Conservation (phyloP, 768 basidiomycete species). For the Lactarius indigo region DNA sequence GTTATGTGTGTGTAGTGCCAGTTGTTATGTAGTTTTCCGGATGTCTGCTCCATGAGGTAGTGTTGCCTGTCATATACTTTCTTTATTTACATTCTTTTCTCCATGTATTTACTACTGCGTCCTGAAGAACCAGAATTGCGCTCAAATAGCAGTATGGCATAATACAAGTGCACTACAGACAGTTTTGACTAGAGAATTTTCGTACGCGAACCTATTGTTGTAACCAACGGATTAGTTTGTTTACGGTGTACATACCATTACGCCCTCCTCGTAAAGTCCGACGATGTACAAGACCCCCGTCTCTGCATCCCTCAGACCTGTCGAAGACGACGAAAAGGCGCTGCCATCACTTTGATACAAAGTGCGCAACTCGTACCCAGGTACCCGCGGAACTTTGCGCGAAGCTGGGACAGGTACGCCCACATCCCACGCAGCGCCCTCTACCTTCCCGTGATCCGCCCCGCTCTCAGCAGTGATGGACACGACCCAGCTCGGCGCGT, state of each 20-base stretch:
- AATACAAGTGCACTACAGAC: background rate
- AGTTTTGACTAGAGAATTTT: background rate
- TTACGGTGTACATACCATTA: slow-evolving; percentile 47
- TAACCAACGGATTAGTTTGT: background rate
- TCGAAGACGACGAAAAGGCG: slow-evolving; percentile 51
- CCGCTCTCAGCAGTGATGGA: slow-evolving; percentile 34
- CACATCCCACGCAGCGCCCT: slow-evolving; percentile 35
- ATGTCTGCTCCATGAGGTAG: slow-evolving; percentile 3
- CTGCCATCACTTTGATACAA: slow-evolving; percentile 75
- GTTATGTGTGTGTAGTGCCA: background rate
- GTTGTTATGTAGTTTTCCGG: slow-evolving; percentile 9
- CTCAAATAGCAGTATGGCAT: background rate
- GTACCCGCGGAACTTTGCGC: slow-evolving; percentile 37
- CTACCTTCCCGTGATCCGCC: background rate
- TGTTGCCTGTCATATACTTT: slow-evolving; percentile 14
- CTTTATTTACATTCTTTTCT: background rate
- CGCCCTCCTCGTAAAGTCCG: slow-evolving; percentile 57
- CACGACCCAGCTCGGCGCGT: slow-evolving; percentile 58
- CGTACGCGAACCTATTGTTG: background rate
- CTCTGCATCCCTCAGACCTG: slow-evolving; percentile 47
- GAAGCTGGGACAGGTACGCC: slow-evolving; percentile 49
- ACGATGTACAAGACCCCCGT: slow-evolving; percentile 50
- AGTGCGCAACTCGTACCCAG: slow-evolving; percentile 47
- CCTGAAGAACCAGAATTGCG: background rate
- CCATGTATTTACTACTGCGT: slow-evolving; percentile 19